Conservation (phyloP, 306 rosid genomes). For the Castanea crenata region DNA sequence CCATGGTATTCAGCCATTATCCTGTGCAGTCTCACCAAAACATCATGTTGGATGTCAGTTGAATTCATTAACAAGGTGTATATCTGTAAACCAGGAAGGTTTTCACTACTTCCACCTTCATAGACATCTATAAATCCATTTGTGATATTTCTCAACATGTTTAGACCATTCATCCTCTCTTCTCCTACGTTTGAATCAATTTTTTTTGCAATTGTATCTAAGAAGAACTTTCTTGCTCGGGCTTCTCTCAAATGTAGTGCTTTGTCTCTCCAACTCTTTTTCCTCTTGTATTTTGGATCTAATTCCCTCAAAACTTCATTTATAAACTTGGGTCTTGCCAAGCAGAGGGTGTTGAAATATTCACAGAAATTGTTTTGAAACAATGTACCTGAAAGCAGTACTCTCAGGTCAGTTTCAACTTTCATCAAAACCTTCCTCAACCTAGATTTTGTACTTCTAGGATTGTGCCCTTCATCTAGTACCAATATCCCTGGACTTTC, state of each 20-base stretch:
- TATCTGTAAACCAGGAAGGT: slow-evolving; percentile 88
- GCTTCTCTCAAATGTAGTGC: slow-evolving; percentile 51
- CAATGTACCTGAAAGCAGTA: slow-evolving; percentile 89
- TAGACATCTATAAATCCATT: slow-evolving; percentile 81
- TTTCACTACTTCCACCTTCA: slow-evolving; percentile 74
- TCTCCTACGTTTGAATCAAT: slow-evolving; percentile 63
- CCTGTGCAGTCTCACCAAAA: slow-evolving; percentile 50
- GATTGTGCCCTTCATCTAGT: slow-evolving; percentile 96
- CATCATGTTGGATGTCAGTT: slow-evolving; percentile 67
- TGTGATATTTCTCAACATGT: slow-evolving; percentile 77
- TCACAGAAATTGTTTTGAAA: slow-evolving; percentile 97
- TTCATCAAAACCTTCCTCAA: slow-evolving; percentile 89
- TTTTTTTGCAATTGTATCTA: slow-evolving; percentile 75
- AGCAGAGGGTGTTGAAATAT: slow-evolving; percentile 84
- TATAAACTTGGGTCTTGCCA: slow-evolving; percentile 82
- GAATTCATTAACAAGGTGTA: slow-evolving; percentile 89
- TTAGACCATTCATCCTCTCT: slow-evolving; percentile 73
- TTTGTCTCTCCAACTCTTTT: slow-evolving; percentile 38
- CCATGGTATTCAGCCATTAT: slow-evolving; percentile 59
- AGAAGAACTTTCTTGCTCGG: slow-evolving; percentile 79
- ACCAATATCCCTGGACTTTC: slow-evolving; percentile 84
- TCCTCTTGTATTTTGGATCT: slow-evolving; percentile 65
- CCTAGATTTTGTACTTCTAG: slow-evolving; percentile 90
- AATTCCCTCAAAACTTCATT: slow-evolving; percentile 69
- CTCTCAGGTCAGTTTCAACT: slow-evolving; percentile 77